A percentile compares a stretch with the other conserved stretches of the same genome.
These are phyloP conservation scores for Pleurotus tuoliensis DNA, from an alignment of 768 basidiomycete genomes.

Conservation along the genomic window DNA sequence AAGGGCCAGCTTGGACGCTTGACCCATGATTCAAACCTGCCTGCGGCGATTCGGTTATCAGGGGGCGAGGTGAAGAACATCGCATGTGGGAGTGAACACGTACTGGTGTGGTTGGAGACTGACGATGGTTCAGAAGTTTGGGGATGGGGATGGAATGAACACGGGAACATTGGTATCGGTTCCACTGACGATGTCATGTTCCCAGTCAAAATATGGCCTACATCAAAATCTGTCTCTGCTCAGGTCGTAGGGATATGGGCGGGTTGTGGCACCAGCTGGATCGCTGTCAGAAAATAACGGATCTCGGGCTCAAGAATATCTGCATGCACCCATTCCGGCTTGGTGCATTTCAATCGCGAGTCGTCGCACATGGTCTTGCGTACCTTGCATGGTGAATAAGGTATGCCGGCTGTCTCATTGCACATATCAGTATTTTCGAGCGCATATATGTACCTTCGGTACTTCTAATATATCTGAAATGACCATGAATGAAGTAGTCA, in stretches of 20 bases:
- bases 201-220: constrained; percentile 56
- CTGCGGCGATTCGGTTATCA: constrained; percentile 26
- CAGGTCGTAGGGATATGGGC: constrained; percentile 32
- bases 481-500: too few relatives aligned
- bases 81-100: constrained; percentile 85
- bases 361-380: too few relatives aligned
- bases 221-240: background rate
- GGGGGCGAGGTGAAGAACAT: constrained; percentile 26
- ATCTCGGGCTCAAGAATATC: background rate
- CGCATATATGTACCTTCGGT: too few relatives aligned
- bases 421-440: too few relatives aligned
- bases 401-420: too few relatives aligned
- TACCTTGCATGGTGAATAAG: too few relatives aligned
- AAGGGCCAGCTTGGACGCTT: constrained; percentile 67
- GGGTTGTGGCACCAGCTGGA: constrained; percentile 47
- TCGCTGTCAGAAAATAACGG: constrained; percentile 16
- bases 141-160: constrained; percentile 99
- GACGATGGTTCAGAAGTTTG: constrained; percentile 42
- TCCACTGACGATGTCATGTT: constrained; percentile 46
- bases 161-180: constrained; percentile 84
- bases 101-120: constrained; percentile 33
- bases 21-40: constrained; percentile 15
- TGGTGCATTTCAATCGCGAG: too few relatives aligned
- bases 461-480: too few relatives aligned
- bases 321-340: too few relatives aligned